Evolutionary conservation across 2,329 filamentous ascomycete species (phyloP), one percentile per base, ranked within the genome.

Genomic region (Aureobasidium sp.): DNA sequence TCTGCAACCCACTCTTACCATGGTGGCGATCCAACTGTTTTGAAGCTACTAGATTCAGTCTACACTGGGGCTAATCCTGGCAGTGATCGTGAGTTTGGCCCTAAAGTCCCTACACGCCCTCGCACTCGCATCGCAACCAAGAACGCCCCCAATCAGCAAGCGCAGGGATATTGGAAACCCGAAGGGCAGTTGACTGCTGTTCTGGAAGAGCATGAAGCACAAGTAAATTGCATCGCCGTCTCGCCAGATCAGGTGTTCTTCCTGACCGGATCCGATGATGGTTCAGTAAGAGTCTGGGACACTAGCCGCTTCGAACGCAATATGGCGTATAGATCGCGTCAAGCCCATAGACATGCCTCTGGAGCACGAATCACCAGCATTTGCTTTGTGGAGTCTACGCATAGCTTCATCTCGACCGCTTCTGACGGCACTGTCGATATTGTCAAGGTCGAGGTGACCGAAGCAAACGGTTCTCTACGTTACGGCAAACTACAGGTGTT

Each of bases 191-290:
- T 97, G 9, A 87, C 97, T 21, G 90, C 92, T 1, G 90, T 90
- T 0, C 91, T 97, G 69, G 85, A 89, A 1, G 94, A 99, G 71
- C 94, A 99, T 70, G 85, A 81, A 29, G 90, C 85, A 0, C 83
- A 89, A 8, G 84, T 97, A 64, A 96, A 88, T 68, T 84, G 92
- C 10, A 84, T 97, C 11, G 79, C 88, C 2, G 84, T 90, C 8
- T 87, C 94, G 1, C 90, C 93, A 0, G 94, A 99, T 69, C 93
- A 99, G 71, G 78, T 86, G 4, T 99, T 99, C 75, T 99, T 99
- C 73, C 81, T 96, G 60, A 97, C 94, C 0, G 93, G 86, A 7
- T 93, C 92, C 10, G 90, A 96, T 68, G 94, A 99, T 73, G 90
- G 94, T 2, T 85, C 83, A 7, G 89, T 96, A 60, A 95, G 90